Evolutionary conservation across 2,329 filamentous ascomycete species (phyloP).

Genomic region (Samsoniella hepiali): DNA sequence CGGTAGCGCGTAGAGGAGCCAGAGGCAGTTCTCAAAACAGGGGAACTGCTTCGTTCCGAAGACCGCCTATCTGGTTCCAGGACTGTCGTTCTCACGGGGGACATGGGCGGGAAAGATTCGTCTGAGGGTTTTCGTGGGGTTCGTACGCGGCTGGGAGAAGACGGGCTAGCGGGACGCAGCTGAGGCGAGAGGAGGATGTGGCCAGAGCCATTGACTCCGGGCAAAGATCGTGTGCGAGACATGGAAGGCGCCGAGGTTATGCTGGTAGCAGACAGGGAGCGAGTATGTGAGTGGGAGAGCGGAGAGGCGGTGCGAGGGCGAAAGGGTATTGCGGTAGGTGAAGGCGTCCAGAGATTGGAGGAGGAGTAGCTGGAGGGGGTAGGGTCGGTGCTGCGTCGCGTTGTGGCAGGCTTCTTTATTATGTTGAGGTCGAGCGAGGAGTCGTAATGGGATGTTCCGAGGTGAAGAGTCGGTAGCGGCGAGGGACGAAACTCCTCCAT

Average conservation of each 20-base stretch:
- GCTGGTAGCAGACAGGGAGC: conserved; percentile 57
- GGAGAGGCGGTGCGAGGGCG: conserved; percentile 62
- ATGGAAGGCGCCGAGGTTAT: conserved; percentile 48
- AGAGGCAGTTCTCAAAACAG: conserved; percentile 39
- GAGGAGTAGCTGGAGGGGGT: conserved; percentile 52
- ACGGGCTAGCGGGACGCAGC: conserved; percentile 52
- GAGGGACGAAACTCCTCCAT: conserved; percentile 64
- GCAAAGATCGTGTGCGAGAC: conserved; percentile 62
- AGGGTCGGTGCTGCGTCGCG: conserved; percentile 59
- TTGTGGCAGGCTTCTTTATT: conserved; percentile 48
- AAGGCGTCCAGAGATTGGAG: conserved; percentile 47
- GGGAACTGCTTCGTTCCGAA: conserved; percentile 51
- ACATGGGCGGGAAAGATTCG: conserved; percentile 56
- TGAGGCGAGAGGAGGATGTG: conserved; percentile 55
- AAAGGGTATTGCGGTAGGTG: conserved; percentile 49
- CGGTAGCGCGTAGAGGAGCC: conserved; percentile 36
- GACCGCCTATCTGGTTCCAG: conserved; percentile 49
- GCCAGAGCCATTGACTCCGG: conserved; percentile 57
- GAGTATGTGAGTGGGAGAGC: conserved; percentile 52
- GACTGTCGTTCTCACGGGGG: conserved; percentile 53
- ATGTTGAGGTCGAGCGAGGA: conserved; percentile 42
- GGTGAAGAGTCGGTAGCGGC: conserved; percentile 52
- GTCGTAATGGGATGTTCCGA: conserved; percentile 40
- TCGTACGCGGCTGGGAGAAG: conserved; percentile 51
- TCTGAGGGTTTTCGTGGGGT: conserved; percentile 56